Evolutionary conservation across 202 grass and related monocot genomes (phyloP).

Genomic region (Setaria italica): DNA sequence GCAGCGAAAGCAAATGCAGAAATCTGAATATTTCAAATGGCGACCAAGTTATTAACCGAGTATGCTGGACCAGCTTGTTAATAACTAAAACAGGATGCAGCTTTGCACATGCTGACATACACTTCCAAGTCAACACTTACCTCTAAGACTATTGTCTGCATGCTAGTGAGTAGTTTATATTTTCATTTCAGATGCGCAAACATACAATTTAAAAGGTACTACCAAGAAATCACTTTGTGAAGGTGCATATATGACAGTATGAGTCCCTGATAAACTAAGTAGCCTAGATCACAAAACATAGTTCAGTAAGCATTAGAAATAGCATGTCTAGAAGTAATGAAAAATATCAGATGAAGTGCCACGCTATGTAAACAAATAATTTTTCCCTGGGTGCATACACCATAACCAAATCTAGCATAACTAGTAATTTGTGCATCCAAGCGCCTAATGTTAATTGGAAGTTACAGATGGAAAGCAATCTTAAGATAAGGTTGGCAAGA

Average conservation of each 20-base stretch:
- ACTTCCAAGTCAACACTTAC: background rate
- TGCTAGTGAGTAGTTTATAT: background rate
- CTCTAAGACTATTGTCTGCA: background rate
- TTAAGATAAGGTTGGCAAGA: slow-evolving; percentile 7
- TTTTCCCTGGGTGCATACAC: background rate
- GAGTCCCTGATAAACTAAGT: slow-evolving; percentile 8
- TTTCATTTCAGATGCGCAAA: slow-evolving; percentile 12
- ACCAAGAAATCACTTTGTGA: background rate
- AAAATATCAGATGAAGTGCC: slow-evolving; percentile 6
- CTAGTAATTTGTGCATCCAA: background rate
- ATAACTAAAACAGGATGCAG: background rate
- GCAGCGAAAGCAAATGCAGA: background rate
- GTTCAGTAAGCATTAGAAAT: background rate
- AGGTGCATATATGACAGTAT: background rate
- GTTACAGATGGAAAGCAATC: background rate
- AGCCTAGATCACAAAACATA: background rate
- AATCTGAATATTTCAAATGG: slow-evolving; percentile 1
- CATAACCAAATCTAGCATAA: background rate
- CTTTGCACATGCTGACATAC: background rate
- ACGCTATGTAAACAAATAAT: background rate
- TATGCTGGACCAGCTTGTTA: background rate
- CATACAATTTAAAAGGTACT: slow-evolving; percentile 2
- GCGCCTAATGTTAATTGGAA: background rate
- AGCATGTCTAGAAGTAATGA: background rate
- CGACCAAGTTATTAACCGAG: background rate